Base-by-base conservation (phyloP, 768 basidiomycete genomes). In the Panaeolus cyanescens region DNA sequence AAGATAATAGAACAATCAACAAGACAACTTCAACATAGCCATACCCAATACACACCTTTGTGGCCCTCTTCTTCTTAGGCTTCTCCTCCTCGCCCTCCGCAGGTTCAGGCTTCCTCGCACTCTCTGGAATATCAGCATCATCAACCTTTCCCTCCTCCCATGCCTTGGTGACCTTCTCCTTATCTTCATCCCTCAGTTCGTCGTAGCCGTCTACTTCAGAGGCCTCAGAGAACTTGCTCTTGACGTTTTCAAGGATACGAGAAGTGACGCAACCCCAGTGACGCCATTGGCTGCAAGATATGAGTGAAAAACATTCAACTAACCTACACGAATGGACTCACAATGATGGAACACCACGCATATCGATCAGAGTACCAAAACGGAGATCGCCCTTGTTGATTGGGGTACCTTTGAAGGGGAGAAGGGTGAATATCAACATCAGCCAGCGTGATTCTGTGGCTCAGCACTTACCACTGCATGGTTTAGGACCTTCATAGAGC, bases 181-280 rank as follows among this genome's bases (percentile, higher is more conserved):
- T 80, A 70, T 96, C 93, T 40, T 85, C 89, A 1, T 79, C 75
- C 0, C 68, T 76, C 50, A 95, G 81, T 0, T 88, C 89, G 19
- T 94, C 92, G 72, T 83, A 96, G 19, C 95, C 95, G 70, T 98
- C 95, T 34, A 96, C 77, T 0, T 95, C 93, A 9, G 83, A 79
- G 0, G 86, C 78, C 4, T 79, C 79, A 1, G 80, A 77, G 63
- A 90, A 82, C 2, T 77, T 73, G 12, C 79, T 79, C 75, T 94
- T 91, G 73, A 92, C 79, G 70, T 94, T 95, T 20, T 69, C 70
- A 32, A 96, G 67, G 54, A 95, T 85, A 68, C 83, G 86, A 19
- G 79, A 42, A 0, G 93, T 94, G 6, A 84, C 81, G 70, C 95
- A 96, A 19, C 94, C 94, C 93, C 93, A 96, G 69, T 96, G 95